Conservation (phyloP, 768 basidiomycete species). For the Termitomyces sp. region DNA sequence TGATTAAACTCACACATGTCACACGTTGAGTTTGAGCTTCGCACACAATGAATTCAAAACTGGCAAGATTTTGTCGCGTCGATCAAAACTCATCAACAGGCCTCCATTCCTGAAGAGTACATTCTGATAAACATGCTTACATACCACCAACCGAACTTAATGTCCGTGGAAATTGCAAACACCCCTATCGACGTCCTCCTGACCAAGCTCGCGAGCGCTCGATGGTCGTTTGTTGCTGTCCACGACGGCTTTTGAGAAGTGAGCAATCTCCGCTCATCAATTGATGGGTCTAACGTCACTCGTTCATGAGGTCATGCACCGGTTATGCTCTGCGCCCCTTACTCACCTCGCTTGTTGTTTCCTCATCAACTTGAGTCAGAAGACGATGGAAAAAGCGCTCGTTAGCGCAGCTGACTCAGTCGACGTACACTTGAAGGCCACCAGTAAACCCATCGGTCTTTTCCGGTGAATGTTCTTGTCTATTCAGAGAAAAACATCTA, state of each 20-base stretch:
- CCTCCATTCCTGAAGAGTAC: neutral
- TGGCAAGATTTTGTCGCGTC: neutral
- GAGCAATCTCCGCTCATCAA: no score
- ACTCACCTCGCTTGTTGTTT: no score
- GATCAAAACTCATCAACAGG: neutral
- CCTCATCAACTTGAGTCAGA: no score
- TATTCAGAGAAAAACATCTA: neutral
- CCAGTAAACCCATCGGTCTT: conserved; percentile 60
- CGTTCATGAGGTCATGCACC: neutral
- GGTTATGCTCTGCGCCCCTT: neutral
- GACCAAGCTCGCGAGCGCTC: conserved; percentile 44
- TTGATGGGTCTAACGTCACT: conserved; percentile 32
- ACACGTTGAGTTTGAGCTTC: neutral
- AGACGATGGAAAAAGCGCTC: no score
- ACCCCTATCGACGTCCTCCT: conserved; percentile 41
- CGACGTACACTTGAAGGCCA: conserved; percentile 55
- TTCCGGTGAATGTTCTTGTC: conserved; percentile 30
- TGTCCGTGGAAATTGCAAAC: conserved; percentile 46
- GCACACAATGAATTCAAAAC: neutral
- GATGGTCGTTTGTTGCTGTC: no score
- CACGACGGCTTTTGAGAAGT: no score
- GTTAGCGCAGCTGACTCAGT: conserved; percentile 57
- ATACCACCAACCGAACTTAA: conserved; percentile 32
- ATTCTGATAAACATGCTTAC: no score
- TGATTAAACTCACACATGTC: neutral